Conservation (phyloP, 192 early-diverging fungal species). For the Coemansia sp. region DNA sequence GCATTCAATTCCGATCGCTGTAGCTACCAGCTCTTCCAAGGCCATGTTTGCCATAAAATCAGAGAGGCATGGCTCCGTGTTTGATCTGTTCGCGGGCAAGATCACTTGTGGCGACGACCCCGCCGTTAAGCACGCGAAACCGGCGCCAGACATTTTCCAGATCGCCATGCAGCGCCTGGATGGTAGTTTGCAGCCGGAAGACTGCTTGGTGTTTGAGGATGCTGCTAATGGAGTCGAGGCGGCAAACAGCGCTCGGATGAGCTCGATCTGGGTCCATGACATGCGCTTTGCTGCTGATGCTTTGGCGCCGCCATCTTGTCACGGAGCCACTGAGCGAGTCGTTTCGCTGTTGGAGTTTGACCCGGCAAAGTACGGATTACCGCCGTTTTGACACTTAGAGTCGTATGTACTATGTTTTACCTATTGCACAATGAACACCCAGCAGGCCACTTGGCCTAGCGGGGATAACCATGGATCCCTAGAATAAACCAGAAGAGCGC, state of each 20-base stretch:
- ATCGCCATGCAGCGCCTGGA: constrained; percentile 68
- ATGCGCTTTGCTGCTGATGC: constrained; percentile 56
- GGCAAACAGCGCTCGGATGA: constrained; percentile 80
- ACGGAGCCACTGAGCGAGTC: constrained; percentile 63
- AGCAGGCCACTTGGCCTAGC: not conserved
- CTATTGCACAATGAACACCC: not conserved
- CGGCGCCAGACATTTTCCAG: constrained; percentile 89
- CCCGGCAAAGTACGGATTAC: constrained; percentile 66
- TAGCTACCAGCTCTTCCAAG: constrained; percentile 82
- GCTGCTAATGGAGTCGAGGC: constrained; percentile 81
- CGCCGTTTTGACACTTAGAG: constrained; percentile 45
- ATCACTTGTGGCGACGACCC: constrained; percentile 91
- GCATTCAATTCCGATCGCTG: constrained; percentile 77
- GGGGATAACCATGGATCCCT: not conserved
- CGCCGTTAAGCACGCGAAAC: constrained; percentile 78
- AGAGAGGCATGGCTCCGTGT: constrained; percentile 64
- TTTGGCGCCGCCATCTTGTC: constrained; percentile 41
- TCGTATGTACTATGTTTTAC: not conserved
- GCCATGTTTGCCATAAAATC: constrained; percentile 79
- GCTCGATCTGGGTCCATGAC: constrained; percentile 90
- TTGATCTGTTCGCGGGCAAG: constrained; percentile 72
- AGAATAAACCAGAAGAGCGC: not conserved
- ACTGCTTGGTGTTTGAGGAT: constrained; percentile 95
- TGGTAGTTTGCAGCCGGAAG: constrained; percentile 41
- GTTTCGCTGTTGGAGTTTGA: constrained; percentile 69